Evolutionary conservation across 768 basidiomycete genomes (phyloP).

Genomic region (Psilocybe azurescens): DNA sequence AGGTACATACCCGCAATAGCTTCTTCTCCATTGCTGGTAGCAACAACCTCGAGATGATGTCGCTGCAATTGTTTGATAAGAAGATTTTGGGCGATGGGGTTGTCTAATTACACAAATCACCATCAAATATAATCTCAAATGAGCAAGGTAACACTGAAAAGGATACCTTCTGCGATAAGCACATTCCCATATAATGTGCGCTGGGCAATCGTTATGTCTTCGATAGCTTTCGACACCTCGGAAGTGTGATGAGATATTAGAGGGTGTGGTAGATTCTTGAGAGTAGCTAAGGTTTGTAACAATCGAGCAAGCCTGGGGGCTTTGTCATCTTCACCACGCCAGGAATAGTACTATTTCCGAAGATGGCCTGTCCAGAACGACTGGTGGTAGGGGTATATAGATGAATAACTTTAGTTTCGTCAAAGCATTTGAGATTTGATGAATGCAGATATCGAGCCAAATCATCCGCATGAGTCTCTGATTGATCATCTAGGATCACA

Average conservation of each 20-base stretch:
- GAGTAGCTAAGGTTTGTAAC: constrained; percentile 62
- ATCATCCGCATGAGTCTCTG: constrained; percentile 60
- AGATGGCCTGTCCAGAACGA: constrained; percentile 54
- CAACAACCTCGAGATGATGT: constrained; percentile 61
- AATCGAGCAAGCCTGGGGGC: constrained; percentile 64
- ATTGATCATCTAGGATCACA: constrained; percentile 70
- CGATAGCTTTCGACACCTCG: constrained; percentile 47
- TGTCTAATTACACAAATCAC: constrained; percentile 50
- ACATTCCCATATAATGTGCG: constrained; percentile 69
- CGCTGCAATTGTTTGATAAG: constrained; percentile 71
- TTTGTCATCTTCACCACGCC: constrained; percentile 74
- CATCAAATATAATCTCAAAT: background rate
- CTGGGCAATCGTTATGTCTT: constrained; percentile 50
- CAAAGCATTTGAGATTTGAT: constrained; percentile 39
- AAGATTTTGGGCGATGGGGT: constrained; percentile 71
- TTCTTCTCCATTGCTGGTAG: constrained; percentile 72
- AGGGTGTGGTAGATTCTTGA: constrained; percentile 59
- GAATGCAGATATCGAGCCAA: constrained; percentile 55
- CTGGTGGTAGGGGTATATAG: constrained; percentile 75
- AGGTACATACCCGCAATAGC: constrained; percentile 54
- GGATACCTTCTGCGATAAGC: constrained; percentile 71
- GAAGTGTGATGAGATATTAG: constrained; percentile 40
- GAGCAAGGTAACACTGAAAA: background rate
- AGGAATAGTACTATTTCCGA: constrained; percentile 52
- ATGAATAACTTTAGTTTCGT: constrained; percentile 69